These are phyloP conservation scores for Begonia masoniana DNA, from an alignment of 306 rosid species.

Conservation along the genomic window DNA sequence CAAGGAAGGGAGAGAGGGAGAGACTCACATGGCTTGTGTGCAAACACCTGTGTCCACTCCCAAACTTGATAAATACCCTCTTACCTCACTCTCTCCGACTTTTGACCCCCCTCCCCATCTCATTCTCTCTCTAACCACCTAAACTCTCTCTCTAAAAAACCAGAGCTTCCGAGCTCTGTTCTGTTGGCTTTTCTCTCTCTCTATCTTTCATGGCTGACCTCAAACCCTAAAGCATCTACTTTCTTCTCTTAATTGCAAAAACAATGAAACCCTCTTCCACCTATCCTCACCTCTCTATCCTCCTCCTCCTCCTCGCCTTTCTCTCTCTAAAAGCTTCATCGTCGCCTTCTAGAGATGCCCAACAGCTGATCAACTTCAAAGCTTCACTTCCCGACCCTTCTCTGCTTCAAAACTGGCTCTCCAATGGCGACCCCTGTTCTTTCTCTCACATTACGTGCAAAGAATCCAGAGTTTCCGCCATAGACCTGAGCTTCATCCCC, in stretches of 20 bases:
- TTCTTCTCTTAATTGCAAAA: not conserved
- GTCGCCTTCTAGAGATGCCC: slow-evolving; percentile 13
- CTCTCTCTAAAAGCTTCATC: not conserved
- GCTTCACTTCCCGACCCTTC: slow-evolving; percentile 34
- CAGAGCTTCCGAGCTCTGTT: slow-evolving; percentile 23
- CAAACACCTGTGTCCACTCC: slow-evolving; percentile 51
- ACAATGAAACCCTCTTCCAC: slow-evolving; percentile 14
- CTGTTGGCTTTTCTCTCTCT: slow-evolving; percentile 8
- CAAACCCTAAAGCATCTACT: slow-evolving; percentile 12
- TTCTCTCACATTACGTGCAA: slow-evolving; percentile 56
- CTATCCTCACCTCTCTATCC: not conserved
- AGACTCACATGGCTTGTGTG: slow-evolving; percentile 76
- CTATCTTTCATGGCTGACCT: not conserved
- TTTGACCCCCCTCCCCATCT: slow-evolving; percentile 39
- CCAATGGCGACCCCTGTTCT: slow-evolving; percentile 37
- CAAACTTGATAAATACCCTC: slow-evolving; percentile 73
- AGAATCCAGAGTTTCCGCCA: slow-evolving; percentile 34
- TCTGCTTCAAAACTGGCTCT: slow-evolving; percentile 47
- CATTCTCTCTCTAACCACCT: slow-evolving; percentile 4
- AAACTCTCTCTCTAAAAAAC: slow-evolving; percentile 3
- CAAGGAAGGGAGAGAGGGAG: too few species aligned
- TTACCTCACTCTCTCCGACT: slow-evolving; percentile 33
- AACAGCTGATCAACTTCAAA: slow-evolving; percentile 56
- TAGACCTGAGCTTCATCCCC: slow-evolving; percentile 35
- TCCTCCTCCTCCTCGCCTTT: slow-evolving; percentile 1